Base-by-base conservation (phyloP, 495 filamentous ascomycete species). In the Hyphodiscus hymeniophilus region DNA sequence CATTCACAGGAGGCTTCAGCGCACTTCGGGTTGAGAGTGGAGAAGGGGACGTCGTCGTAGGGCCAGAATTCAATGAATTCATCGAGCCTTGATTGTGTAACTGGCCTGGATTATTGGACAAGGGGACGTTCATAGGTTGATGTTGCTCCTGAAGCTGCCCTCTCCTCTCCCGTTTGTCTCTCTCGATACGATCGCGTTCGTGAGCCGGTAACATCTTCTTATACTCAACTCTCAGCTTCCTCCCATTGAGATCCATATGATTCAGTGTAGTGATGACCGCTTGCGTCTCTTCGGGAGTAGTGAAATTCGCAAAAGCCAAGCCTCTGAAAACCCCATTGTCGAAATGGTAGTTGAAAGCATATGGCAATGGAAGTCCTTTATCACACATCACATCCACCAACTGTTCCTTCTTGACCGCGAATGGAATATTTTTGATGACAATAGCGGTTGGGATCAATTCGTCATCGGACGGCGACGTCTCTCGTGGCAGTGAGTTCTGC, bases 261-360 rank as follows among this genome's bases (percentile, higher is more conserved):
- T 98, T 97, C 65, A 98, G 77, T 38, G 81, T 68, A 18, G 92
- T 81, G 57, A 98, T 98, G 28, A 97, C 92, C 22, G 79, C 74
- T 11, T 84, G 84, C 0, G 92, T 98, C 59, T 98, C 92, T 48
- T 95, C 84, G 1, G 92, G 77, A 15, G 87, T 95, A 10, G 92
- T 94, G 66, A 98, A 98, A 67, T 98, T 98, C 65, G 92, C 92
- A 64, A 98, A 98, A 8, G 92, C 92, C 40, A 98, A 73, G 16
- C 92, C 92, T 48, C 92, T 77, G 69, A 98, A 98, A 16, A 98
- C 91, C 17, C 92, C 92, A 59, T 95, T 94, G 61, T 98, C 92
- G 62, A 98, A 98, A 64, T 98, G 92, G 57, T 98, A 98, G 67
- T 98, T 98, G 76, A 98, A 98, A 3, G 92, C 92, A 61, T 98